Base-by-base conservation (phyloP, 257 asterid genomes). In the Przewalskia tangutica region DNA sequence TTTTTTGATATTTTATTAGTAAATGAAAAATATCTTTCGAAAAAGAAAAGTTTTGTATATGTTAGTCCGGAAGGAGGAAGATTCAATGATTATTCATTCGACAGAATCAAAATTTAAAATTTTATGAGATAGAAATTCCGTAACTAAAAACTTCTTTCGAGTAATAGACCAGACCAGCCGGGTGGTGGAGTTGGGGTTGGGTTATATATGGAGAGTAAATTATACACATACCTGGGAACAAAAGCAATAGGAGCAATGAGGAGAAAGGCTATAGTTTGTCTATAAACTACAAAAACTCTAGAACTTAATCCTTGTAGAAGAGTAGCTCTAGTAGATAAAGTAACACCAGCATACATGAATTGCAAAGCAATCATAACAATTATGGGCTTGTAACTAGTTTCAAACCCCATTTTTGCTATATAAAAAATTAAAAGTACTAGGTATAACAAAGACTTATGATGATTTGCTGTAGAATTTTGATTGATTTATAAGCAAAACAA, bases 221-320 rank as follows among this genome's bases (percentile, higher is more conserved):
- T 71, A 8, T 56, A 36, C 3, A 12, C 7, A 12, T 59, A 86
- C 90, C 89, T 84, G 13, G 76, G 10, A 18, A 58, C 40, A 54
- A 71, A 81, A 8, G 89, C 90, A 9, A 84, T 11, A 18, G 90
- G 90, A 48, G 88, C 82, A 73, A 88, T 65, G 83, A 85, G 44
- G 84, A 88, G 63, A 85, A 92, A 84, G 59, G 95, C 97, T 13
- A 87, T 36, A 42, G 71, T 79, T 80, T 93, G 97, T 34, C 94
- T 82, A 85, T 93, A 93, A 53, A 88, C 90, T 36, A 92, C 97
- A 84, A 89, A 93, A 18, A 90, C 92, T 60, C 90, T 85, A 12
- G 95, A 85, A 83, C 91, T 92, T 82, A 89, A 83, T 46, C 90
- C 94, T 83, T 92, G 56, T 73, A 86, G 23, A 58, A 93, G 86